Base-by-base conservation (phyloP, 2,329 filamentous ascomycete species). In the Apiospora phragmitis region DNA sequence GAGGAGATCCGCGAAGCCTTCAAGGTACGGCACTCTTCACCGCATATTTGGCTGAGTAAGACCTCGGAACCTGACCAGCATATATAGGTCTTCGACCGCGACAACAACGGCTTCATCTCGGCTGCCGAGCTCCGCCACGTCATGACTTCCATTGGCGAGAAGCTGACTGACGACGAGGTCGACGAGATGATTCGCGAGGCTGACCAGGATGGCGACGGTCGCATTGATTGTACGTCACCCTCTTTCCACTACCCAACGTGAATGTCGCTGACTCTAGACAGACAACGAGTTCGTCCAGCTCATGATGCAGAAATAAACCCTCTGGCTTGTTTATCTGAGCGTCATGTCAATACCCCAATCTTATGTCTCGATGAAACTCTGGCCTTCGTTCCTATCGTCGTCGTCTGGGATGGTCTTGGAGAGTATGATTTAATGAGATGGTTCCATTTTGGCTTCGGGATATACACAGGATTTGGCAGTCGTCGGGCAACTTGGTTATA, bases 181-280 rank as follows among this genome's bases (percentile, higher is more conserved):
- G 93, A 96, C 78, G 93, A 96, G 88, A 96, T 96, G 93, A 96
- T 96, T 81, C 91, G 93, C 75, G 93, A 96, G 84, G 93, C 93
- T 79, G 93, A 96, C 82, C 93, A 96, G 85, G 93, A 96, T 76
- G 93, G 93, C 75, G 93, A 96, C 82, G 93, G 93, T 79, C 91
- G 93, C 79, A 96, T 96, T 79, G 93, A 96, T 83, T 96, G 93
- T 95, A 87, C 75, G 91, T 82, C 47, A 38, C 43, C 43, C 49
- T 12, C 43, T 55, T 26, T 32, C 12, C 26, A 29, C 26, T 26
- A 24, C 32, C 4, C 18, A 6, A 49, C 12, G 26, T 32, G 68
- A 43, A 29, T 29, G 4, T 16, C 68, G 47, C 72, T 81, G 79
- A 81, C 79, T 71, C 43, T 71, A 42, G 21, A 29, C 77, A 95